Conservation (phyloP, 257 asterid genomes). For the Cruciata laevipes region DNA sequence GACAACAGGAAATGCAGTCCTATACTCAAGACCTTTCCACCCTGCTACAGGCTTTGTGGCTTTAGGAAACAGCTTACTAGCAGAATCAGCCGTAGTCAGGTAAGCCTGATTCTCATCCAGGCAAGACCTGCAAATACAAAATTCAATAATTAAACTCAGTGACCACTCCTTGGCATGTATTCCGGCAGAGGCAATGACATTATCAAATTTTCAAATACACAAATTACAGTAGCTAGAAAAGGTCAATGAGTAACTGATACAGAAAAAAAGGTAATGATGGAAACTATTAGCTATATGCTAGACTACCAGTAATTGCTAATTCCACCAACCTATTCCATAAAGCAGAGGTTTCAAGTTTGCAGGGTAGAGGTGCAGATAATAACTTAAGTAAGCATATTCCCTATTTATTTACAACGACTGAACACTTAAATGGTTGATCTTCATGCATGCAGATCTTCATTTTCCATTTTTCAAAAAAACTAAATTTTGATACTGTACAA, state of each 20-base stretch:
- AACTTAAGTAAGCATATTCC: not conserved
- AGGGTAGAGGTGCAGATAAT: not conserved
- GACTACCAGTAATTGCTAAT: not conserved
- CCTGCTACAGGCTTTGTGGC: slow-evolving; percentile 68
- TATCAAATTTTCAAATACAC: not conserved
- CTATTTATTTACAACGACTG: not conserved
- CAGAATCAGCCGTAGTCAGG: slow-evolving; percentile 91
- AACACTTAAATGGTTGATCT: not conserved
- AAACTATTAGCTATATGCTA: not conserved
- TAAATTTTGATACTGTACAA: not conserved
- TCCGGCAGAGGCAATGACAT: not conserved
- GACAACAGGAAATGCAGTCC: slow-evolving; percentile 60
- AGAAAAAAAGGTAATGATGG: not conserved
- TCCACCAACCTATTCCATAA: not conserved
- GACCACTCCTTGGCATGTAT: not conserved
- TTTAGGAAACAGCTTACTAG: slow-evolving; percentile 57
- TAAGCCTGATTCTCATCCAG: slow-evolving; percentile 91
- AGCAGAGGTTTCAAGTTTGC: not conserved
- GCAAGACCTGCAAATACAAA: slow-evolving; percentile 53
- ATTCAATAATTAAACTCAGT: slow-evolving; percentile 1
- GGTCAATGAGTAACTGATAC: slow-evolving; percentile 2
- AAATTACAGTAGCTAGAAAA: not conserved
- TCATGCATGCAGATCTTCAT: not conserved
- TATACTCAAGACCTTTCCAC: slow-evolving; percentile 85
- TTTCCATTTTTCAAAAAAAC: not conserved